Evolutionary conservation across 257 asterid genomes (phyloP).

Genomic region (Solanum verrucosum): DNA sequence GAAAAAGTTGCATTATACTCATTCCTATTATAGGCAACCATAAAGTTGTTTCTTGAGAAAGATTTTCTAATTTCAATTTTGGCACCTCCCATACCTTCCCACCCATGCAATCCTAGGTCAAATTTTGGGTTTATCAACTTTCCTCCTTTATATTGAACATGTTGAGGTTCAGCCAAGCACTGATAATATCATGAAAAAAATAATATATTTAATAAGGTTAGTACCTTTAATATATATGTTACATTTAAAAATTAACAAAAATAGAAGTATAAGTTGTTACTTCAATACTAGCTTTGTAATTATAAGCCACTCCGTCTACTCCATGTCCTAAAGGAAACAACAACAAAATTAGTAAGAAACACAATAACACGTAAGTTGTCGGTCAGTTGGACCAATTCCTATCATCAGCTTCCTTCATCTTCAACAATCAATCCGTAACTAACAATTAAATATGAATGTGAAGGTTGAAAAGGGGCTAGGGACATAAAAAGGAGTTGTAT

Average conservation of each 20-base stretch:
- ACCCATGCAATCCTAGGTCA: neutral
- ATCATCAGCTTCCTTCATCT: too few relatives aligned
- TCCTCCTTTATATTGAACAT: neutral
- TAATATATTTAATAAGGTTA: neutral
- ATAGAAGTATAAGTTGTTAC: neutral
- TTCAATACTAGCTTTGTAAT: neutral
- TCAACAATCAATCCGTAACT: neutral
- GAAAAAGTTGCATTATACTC: neutral
- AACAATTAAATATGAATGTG: neutral
- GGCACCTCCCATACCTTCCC: neutral
- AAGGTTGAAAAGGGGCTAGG: neutral
- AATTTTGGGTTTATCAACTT: neutral
- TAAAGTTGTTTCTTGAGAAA: neutral
- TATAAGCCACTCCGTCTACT: neutral
- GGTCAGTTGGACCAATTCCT: too few relatives aligned
- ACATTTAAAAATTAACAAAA: neutral
- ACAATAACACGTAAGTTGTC: neutral
- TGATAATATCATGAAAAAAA: neutral
- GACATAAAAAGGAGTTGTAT: neutral
- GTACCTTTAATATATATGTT: neutral
- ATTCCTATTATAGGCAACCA: neutral
- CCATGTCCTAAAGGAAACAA: neutral
- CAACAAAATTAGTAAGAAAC: neutral
- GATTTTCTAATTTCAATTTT: neutral
- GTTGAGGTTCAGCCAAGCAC: neutral